A percentile compares a stretch with the other conserved stretches of the same genome.
phyloP scores from a whole-genome alignment of 805 yeast genomes.

The Candida oleophila region DNA sequence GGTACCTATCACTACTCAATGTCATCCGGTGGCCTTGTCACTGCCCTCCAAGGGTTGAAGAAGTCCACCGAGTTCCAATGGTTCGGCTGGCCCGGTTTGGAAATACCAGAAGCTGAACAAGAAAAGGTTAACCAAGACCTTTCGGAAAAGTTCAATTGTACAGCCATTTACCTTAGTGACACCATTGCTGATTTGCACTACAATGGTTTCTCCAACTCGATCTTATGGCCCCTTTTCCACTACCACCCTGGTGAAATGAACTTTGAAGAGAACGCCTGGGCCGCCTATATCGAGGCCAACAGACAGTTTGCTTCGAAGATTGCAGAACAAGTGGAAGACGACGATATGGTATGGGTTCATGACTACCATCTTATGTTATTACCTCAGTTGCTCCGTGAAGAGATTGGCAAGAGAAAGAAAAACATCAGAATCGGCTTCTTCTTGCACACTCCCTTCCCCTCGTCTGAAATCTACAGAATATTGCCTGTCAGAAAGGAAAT shows the following conservation, averaged over 20 bases:
- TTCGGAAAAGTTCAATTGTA: constrained; percentile 76
- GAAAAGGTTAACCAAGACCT: constrained; percentile 67
- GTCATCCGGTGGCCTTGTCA: constrained; percentile 97
- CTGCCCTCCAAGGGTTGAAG: constrained; percentile 90
- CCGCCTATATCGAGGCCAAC: constrained; percentile 94
- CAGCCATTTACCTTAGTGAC: constrained; percentile 85
- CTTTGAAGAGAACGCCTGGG: constrained; percentile 97
- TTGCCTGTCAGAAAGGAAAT: constrained; percentile 94
- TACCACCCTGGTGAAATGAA: constrained; percentile 99
- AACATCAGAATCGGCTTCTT: constrained; percentile 87
- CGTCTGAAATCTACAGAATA: constrained; percentile 92
- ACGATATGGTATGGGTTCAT: constrained; percentile 95
- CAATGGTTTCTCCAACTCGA: constrained; percentile 93
- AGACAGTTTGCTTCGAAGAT: constrained; percentile 74
- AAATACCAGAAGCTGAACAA: constrained; percentile 76
- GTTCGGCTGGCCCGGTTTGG: constrained; percentile 96
- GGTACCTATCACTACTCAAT: constrained; percentile 78
- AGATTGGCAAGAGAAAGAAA: constrained; percentile 45
- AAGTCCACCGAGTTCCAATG: constrained; percentile 84
- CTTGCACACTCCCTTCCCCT: constrained; percentile 97
- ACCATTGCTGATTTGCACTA: constrained; percentile 93
- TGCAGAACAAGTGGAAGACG: constrained; percentile 66
- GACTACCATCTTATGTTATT: constrained; percentile 95
- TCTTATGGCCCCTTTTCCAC: constrained; percentile 97
- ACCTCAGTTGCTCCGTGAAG: constrained; percentile 80